phyloP scores from a whole-genome alignment of 1,284 basidiomycete genomes.

The Lentinus polychrous region DNA sequence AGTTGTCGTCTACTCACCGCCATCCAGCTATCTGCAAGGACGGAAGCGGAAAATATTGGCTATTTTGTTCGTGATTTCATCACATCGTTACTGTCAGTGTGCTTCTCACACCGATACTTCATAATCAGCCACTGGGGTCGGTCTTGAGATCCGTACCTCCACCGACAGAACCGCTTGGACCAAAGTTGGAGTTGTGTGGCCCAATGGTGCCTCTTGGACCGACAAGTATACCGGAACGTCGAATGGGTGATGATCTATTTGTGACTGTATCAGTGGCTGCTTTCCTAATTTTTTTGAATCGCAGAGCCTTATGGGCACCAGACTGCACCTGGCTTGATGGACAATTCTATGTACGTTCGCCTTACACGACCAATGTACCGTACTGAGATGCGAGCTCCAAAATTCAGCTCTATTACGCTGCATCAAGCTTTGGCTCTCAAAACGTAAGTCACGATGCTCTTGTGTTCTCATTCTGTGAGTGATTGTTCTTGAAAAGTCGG shows the following conservation, averaged over 20 bases:
- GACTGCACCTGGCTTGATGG: constrained; percentile 42
- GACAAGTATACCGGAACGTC: constrained; percentile 41
- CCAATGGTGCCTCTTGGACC: constrained; percentile 42
- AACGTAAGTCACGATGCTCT: constrained; percentile 24
- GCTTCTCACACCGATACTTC: too few species aligned
- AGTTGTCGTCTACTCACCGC: constrained; percentile 8
- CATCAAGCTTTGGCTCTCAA: constrained; percentile 42
- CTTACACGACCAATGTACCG: neutral
- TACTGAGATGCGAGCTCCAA: too few species aligned
- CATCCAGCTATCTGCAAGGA: constrained; percentile 48
- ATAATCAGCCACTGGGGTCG: too few species aligned
- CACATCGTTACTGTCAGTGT: too few species aligned
- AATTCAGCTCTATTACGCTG: constrained; percentile 39
- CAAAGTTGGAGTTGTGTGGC: constrained; percentile 40
- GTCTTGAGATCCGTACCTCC: constrained; percentile 49
- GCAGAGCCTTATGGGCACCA: constrained; percentile 43
- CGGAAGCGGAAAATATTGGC: constrained; percentile 39
- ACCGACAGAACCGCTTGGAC: constrained; percentile 46
- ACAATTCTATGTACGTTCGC: constrained; percentile 35
- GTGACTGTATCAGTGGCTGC: neutral
- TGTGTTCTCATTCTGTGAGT: neutral
- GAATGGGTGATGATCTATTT: constrained; percentile 31
- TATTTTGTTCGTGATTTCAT: constrained; percentile 35
- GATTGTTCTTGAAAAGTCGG: constrained; percentile 27
- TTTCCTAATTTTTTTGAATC: neutral